Percentiles rank a stretch among this genome's conserved stretches.
Evolutionary conservation across 202 grass and related monocot genomes (phyloP).

Genomic region (Schoenoplectus triqueter): DNA sequence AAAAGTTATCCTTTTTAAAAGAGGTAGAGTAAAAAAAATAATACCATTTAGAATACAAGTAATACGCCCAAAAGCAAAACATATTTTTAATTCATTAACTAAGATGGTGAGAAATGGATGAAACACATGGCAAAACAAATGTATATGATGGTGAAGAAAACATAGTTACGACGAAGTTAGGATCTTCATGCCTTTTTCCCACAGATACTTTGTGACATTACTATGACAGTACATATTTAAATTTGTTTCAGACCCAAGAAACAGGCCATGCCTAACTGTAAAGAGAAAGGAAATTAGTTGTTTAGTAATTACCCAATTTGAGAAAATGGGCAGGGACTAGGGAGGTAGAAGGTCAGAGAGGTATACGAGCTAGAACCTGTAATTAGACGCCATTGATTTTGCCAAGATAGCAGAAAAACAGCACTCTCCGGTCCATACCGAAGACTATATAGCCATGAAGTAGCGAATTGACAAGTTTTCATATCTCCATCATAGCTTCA

Average conservation of each 20-base stretch:
- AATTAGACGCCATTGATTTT: background rate
- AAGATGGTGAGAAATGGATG: background rate
- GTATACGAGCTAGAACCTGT: background rate
- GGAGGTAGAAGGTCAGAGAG: background rate
- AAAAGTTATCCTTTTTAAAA: background rate
- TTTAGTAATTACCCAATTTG: background rate
- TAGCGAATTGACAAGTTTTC: background rate
- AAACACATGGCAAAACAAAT: background rate
- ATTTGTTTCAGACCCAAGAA: conserved; percentile 6
- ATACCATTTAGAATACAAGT: background rate
- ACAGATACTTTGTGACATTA: background rate
- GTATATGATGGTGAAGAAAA: background rate
- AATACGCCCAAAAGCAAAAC: background rate
- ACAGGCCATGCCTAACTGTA: conserved; percentile 8
- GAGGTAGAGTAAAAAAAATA: background rate
- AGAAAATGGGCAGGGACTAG: background rate
- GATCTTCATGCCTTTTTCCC: background rate
- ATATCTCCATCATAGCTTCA: background rate
- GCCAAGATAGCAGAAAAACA: background rate
- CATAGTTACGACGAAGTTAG: background rate
- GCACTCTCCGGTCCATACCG: background rate
- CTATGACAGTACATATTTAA: background rate
- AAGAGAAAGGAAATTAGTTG: background rate
- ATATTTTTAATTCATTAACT: background rate
- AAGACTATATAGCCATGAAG: background rate